Evolutionary conservation across 257 asterid species (phyloP).

Genomic region (Solanum virginianum): DNA sequence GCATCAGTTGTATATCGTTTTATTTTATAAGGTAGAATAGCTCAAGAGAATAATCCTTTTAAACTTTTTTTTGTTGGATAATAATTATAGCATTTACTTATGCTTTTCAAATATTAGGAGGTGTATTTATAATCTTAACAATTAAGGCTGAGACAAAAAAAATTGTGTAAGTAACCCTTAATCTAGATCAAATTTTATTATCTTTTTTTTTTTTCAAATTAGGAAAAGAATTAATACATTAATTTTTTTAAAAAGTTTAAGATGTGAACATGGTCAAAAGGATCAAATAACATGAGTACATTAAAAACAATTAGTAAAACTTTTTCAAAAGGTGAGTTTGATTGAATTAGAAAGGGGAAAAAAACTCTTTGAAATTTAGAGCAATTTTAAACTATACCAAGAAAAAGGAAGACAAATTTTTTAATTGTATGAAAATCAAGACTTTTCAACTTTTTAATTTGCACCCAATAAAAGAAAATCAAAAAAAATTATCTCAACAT

Average conservation of each 20-base stretch:
- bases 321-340: not conserved
- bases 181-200: not conserved
- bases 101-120: not conserved
- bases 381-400: not conserved
- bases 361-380: not conserved
- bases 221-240: not conserved
- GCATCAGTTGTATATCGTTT: not conserved
- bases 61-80: not conserved
- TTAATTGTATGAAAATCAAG: not conserved
- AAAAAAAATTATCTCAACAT: not conserved
- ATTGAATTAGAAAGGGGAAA: not conserved
- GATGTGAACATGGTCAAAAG: not conserved
- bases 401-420: not conserved
- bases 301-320: not conserved
- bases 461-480: not conserved
- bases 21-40: not conserved
- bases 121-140: no score
- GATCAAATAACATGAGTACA: not conserved
- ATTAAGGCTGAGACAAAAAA: not conserved
- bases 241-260: not conserved
- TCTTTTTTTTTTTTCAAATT: not conserved
- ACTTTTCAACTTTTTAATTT: not conserved
- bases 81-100: not conserved
- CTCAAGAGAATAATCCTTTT: not conserved
- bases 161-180: not conserved